These are phyloP conservation scores for Apium graveolens DNA, from an alignment of 129 eudicot species.

Conservation along the genomic window DNA sequence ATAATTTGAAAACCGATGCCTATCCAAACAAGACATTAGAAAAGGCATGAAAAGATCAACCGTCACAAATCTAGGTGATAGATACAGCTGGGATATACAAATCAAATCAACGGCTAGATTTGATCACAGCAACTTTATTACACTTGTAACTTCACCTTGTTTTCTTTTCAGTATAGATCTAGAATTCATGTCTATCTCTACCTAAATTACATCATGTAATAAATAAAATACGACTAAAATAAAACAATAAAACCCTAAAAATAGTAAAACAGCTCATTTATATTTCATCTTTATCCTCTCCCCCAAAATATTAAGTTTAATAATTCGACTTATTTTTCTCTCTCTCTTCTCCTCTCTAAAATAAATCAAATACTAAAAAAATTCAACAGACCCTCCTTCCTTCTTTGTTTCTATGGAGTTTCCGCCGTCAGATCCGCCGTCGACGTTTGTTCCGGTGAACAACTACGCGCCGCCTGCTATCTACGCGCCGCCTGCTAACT, in stretches of 20 bases:
- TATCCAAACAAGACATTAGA: background rate
- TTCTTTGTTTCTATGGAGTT: constrained; percentile 28
- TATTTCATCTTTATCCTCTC: background rate
- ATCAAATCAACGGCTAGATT: background rate
- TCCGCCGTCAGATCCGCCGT: constrained; percentile 31
- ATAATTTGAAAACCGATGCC: background rate
- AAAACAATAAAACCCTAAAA: background rate
- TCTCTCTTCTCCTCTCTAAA: background rate
- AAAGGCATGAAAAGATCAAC: background rate
- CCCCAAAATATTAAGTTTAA: background rate
- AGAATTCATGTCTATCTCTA: background rate
- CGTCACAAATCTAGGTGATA: background rate
- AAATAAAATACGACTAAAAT: too few species aligned
- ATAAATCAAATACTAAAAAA: background rate
- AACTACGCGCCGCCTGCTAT: background rate
- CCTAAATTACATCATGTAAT: background rate
- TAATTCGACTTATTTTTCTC: background rate
- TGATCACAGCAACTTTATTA: background rate
- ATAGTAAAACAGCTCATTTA: background rate
- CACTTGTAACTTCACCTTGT: background rate
- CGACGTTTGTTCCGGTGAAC: background rate
- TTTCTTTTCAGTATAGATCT: background rate
- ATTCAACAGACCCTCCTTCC: background rate
- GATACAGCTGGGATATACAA: background rate
- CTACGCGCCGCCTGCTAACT: background rate